Evolutionary conservation across 192 early-diverging fungal species (phyloP), one percentile per base, ranked within the genome.

Genomic region (Coemansia sp.): DNA sequence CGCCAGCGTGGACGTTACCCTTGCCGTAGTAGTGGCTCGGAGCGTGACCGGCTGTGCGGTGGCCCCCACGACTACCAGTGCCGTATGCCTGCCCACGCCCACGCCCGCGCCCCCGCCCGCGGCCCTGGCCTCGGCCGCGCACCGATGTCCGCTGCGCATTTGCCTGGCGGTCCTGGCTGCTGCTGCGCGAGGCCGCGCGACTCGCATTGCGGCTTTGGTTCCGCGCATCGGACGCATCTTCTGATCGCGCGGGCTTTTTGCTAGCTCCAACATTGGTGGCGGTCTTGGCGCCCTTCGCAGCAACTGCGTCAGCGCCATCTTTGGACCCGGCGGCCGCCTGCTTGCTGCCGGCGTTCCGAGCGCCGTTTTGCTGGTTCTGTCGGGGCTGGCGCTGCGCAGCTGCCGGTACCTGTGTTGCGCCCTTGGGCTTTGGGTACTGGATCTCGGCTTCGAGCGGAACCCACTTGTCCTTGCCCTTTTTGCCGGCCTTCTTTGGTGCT

Each of bases 381-480:
- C 53, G 61, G 31, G 45, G 53, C 21, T 59, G 60, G 25, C 71
- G 64, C 20, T 48, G 60, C 4, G 46, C 34, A 8, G 58, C 45
- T 25, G 62, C 31, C 31, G 62, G 30, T 9, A 49, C 48, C 53
- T 66, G 53, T 15, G 53, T 39, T 40, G 58, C 67, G 43, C 44
- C 45, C 42, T 61, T 62, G 51, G 62, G 73, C 60, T 70, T 76
- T 17, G 73, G 38, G 47, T 65, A 76, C 62, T 76, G 58, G 38
- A 76, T 76, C 28, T 74, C 71, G 7, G 69, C 59, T 2, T 79
- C 77, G 5, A 74, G 59, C 1, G 71, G 70, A 31, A 55, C 29
- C 77, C 77, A 79, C 50, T 79, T 79, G 51, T 64, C 77, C 58
- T 74, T 79, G 59, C 66, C 70, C 47, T 69, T 68, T 34, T 60